Conservation (phyloP, 306 rosid genomes). For the Aeschynomene evenia region DNA sequence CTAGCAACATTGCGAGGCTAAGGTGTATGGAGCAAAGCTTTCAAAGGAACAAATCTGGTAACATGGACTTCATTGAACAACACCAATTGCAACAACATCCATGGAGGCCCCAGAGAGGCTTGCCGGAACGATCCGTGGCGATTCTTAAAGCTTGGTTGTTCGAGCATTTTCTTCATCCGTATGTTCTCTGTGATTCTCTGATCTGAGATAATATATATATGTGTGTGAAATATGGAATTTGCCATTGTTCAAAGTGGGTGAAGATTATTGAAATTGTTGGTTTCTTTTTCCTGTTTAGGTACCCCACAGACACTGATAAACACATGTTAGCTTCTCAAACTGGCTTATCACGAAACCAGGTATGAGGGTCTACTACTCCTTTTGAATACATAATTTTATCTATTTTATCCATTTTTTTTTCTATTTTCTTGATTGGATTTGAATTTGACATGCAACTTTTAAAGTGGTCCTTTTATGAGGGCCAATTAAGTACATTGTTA, state of each 20-base stretch:
- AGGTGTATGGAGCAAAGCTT: constrained; percentile 59
- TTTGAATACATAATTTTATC: constrained; percentile 26
- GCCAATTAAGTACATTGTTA: too few species aligned
- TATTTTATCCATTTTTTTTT: neutral
- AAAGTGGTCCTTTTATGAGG: neutral
- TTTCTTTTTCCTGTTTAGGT: constrained; percentile 47
- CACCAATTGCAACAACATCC: constrained; percentile 63
- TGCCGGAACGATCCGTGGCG: constrained; percentile 89
- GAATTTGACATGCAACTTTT: constrained; percentile 27
- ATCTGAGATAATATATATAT: neutral
- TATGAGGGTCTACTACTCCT: constrained; percentile 43
- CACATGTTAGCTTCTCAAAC: constrained; percentile 97
- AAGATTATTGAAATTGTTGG: constrained; percentile 12
- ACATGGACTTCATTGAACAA: constrained; percentile 54
- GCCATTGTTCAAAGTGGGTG: neutral
- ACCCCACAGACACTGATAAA: constrained; percentile 97
- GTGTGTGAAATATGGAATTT: too few species aligned
- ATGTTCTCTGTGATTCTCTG: constrained; percentile 24
- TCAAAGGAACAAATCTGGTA: constrained; percentile 56
- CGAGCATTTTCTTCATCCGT: constrained; percentile 99
- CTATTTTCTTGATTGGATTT: constrained; percentile 23
- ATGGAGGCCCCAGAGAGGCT: constrained; percentile 96
- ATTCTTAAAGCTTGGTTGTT: constrained; percentile 92
- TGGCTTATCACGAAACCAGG: constrained; percentile 96
- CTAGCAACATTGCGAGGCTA: constrained; percentile 35